These are phyloP conservation scores for Fusarium continuum DNA, from an alignment of 2,329 filamentous ascomycete genomes.

Conservation along the genomic window DNA sequence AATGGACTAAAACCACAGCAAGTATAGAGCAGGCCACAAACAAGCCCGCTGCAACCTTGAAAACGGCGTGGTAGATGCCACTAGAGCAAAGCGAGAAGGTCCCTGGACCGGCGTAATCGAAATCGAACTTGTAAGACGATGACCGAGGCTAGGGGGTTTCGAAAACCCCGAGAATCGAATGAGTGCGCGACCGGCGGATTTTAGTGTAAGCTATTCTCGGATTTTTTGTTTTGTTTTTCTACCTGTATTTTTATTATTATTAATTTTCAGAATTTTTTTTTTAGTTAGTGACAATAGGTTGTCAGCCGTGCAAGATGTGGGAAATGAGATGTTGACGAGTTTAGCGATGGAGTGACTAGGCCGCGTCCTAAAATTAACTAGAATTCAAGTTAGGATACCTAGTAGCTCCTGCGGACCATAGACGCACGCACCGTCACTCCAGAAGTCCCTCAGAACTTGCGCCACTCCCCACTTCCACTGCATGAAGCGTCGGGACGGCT, in stretches of 20 bases:
- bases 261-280: too few relatives aligned
- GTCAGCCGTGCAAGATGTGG: constrained; percentile 36
- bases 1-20: background rate
- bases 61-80: constrained; percentile 2
- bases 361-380: constrained; percentile 27
- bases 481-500: constrained; percentile 35
- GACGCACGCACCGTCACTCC: constrained; percentile 17
- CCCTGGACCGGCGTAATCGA: constrained; percentile 12
- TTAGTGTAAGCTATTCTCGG: too few relatives aligned
- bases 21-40: constrained; percentile 3
- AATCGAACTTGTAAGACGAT: constrained; percentile 27
- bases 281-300: constrained; percentile 35
- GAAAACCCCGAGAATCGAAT: too few relatives aligned
- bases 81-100: constrained; percentile 37
- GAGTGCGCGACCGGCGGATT: too few relatives aligned
- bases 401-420: constrained; percentile 23
- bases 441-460: constrained; percentile 40
- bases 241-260: too few relatives aligned
- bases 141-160: too few relatives aligned
- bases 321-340: constrained; percentile 41
- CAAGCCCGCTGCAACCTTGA: constrained; percentile 8
- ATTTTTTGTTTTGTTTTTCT: too few relatives aligned
- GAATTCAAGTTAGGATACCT: constrained; percentile 19
- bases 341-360: constrained; percentile 24
- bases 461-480: constrained; percentile 22